These are phyloP conservation scores for Musa balbisiana DNA, from an alignment of 202 grass and related monocot species.

Conservation along the genomic window DNA sequence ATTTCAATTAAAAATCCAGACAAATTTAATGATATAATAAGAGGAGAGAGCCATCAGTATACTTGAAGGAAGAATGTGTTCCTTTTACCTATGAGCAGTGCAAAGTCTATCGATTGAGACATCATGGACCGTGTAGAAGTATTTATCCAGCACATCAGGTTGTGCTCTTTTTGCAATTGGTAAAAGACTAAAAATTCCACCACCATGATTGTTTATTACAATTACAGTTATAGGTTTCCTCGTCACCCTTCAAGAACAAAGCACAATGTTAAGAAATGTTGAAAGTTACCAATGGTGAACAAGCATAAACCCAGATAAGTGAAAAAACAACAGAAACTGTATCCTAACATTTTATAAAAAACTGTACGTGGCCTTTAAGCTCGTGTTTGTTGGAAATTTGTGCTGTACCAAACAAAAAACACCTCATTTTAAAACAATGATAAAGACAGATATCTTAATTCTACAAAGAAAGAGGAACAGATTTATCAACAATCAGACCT, in stretches of 20 bases:
- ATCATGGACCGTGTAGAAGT: constrained; percentile 78
- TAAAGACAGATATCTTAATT: too few relatives aligned
- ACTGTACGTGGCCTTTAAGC: not conserved
- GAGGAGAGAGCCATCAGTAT: not conserved
- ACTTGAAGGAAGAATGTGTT: constrained; percentile 12
- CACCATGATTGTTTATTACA: constrained; percentile 93
- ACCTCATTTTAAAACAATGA: not conserved
- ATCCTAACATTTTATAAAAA: not conserved
- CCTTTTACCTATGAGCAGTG: constrained; percentile 72
- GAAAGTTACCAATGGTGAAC: not conserved
- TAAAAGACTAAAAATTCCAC: constrained; percentile 95
- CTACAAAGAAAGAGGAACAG: too few relatives aligned
- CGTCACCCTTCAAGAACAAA: constrained; percentile 46
- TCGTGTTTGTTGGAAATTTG: not conserved
- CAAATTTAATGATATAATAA: not conserved
- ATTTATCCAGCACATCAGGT: constrained; percentile 65
- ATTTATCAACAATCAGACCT: too few relatives aligned
- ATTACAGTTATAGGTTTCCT: constrained; percentile 80
- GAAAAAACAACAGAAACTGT: not conserved
- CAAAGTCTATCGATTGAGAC: constrained; percentile 72
- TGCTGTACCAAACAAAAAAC: not conserved
- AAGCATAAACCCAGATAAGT: not conserved
- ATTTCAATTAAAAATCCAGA: too few relatives aligned
- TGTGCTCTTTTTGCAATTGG: constrained; percentile 56
- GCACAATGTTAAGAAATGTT: too few relatives aligned